phyloP scores from a whole-genome alignment of 2,329 filamentous ascomycete species.

The Fusarium anthophilum region DNA sequence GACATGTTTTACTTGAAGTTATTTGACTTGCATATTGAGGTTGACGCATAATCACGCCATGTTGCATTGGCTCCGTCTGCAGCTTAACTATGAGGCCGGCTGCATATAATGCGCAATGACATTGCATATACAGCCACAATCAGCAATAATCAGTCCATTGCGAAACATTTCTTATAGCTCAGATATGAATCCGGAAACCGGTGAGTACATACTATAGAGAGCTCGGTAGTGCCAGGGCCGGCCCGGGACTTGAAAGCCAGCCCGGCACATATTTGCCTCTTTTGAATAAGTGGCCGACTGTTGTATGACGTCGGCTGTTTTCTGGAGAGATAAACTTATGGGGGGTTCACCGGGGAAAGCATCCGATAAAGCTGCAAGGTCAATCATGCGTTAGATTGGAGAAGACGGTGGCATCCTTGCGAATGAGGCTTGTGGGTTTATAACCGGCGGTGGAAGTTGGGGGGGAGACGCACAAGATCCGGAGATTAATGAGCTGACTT shows the following conservation, averaged over 20 bases:
- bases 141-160: background rate
- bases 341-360: background rate
- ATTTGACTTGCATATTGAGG: background rate
- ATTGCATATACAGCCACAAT: background rate
- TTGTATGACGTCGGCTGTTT: constrained; percentile 10
- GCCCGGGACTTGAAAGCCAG: background rate
- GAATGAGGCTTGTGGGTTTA: background rate
- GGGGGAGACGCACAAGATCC: background rate
- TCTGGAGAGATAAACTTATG: background rate
- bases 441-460: constrained; percentile 15
- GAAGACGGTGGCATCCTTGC: background rate
- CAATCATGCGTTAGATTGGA: background rate
- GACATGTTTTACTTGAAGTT: background rate
- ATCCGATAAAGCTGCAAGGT: constrained; percentile 2
- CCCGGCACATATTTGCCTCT: background rate
- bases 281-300: background rate
- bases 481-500: background rate
- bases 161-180: background rate
- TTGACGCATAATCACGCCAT: constrained; percentile 4
- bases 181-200: background rate
- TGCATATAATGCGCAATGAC: background rate
- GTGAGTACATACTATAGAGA: background rate
- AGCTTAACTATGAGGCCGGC: background rate
- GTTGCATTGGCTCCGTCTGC: background rate
- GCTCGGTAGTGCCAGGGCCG: constrained; percentile 2